phyloP scores from a whole-genome alignment of 352 stramenopile genomes.

The Elongisporangium undulatum region DNA sequence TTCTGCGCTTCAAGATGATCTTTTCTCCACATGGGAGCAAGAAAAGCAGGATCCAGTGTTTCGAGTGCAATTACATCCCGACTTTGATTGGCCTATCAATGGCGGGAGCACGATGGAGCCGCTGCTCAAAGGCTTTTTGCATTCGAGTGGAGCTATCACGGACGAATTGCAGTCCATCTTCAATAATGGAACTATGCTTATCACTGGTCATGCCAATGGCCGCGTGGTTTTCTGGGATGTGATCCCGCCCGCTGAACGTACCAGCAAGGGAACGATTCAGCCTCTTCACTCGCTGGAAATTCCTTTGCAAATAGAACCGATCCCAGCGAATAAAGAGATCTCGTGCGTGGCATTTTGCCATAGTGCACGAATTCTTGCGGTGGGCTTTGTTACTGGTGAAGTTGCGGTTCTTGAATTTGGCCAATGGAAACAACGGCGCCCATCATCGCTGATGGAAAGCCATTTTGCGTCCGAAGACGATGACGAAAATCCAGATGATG shows the following conservation, averaged over 20 bases:
- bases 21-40: conserved; percentile 32
- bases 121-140: conserved; percentile 43
- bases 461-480: conserved; percentile 1
- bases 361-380: conserved; percentile 34
- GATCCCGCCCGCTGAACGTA: conserved; percentile 30
- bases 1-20: conserved; percentile 37
- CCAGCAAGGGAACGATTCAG: conserved; percentile 48
- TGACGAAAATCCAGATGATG: conserved; percentile 1
- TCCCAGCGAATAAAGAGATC: conserved; percentile 29
- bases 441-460: conserved; percentile 6
- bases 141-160: conserved; percentile 14
- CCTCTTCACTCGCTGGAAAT: conserved; percentile 55
- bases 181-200: conserved; percentile 40
- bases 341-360: conserved; percentile 45
- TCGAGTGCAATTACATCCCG: conserved; percentile 23
- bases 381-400: conserved; percentile 53
- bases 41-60: conserved; percentile 28
- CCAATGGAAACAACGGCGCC: conserved; percentile 5
- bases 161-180: conserved; percentile 17
- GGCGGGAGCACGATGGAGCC: conserved; percentile 53
- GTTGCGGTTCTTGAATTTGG: conserved; percentile 49
- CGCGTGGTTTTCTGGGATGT: conserved; percentile 63
- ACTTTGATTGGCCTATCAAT: conserved; percentile 77
- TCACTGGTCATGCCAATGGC: conserved; percentile 57
- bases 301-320: conserved; percentile 23